These are phyloP conservation scores for Oryza meyeriana DNA, from an alignment of 176 grass and related monocot genomes.

Conservation along the genomic window DNA sequence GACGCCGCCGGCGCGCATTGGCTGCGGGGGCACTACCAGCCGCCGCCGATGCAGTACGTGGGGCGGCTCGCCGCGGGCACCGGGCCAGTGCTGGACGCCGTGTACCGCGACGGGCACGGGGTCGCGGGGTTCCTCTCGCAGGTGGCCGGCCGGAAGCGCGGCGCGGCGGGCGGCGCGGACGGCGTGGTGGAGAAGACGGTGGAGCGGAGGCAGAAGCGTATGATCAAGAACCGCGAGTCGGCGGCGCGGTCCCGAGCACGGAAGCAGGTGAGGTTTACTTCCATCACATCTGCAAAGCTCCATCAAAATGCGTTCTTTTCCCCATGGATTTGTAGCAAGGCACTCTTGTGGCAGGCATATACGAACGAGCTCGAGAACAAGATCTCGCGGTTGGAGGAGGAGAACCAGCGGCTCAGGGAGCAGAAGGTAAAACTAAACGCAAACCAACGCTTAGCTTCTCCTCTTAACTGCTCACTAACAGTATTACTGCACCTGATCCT, in stretches of 20 bases:
- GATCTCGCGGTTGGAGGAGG: slow-evolving; percentile 61
- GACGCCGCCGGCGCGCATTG: slow-evolving; percentile 35
- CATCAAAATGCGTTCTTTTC: background rate
- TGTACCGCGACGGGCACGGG: slow-evolving; percentile 35
- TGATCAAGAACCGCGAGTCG: slow-evolving; percentile 98
- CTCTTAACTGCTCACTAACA: background rate
- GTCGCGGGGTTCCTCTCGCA: slow-evolving; percentile 34
- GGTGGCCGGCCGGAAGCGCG: slow-evolving; percentile 54
- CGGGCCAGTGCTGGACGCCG: slow-evolving; percentile 39
- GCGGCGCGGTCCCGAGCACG: slow-evolving; percentile 86
- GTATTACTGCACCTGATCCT: background rate
- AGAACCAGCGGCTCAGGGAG: slow-evolving; percentile 55
- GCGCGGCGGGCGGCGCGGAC: slow-evolving; percentile 10
- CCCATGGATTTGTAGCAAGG: background rate
- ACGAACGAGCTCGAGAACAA: slow-evolving; percentile 93
- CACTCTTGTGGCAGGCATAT: slow-evolving; percentile 50
- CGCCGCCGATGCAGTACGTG: slow-evolving; percentile 25
- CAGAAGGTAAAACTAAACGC: slow-evolving; percentile 40
- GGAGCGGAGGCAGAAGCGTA: slow-evolving; percentile 90
- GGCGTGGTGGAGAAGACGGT: slow-evolving; percentile 59
- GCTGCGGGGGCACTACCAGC: slow-evolving; percentile 31
- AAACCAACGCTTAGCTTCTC: background rate
- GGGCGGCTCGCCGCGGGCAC: slow-evolving; percentile 17
- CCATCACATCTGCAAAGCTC: background rate
- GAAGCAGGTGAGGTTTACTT: slow-evolving; percentile 56